Evolutionary conservation across 2,329 filamentous ascomycete species (phyloP), one percentile per base, ranked within the genome.

Genomic region (Fusarium piperis): DNA sequence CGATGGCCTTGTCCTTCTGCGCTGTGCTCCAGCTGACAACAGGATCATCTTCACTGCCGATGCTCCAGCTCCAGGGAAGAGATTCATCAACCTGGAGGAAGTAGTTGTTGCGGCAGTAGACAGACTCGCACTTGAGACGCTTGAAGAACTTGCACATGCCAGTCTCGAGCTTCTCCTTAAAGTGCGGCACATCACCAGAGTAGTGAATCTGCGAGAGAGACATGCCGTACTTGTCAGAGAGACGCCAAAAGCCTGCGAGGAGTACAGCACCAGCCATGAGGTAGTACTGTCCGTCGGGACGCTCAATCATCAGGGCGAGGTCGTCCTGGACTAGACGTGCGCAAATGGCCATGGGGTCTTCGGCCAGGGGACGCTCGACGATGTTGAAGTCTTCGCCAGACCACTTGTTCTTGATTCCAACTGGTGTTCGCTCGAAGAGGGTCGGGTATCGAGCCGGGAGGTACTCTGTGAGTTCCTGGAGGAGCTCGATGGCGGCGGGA

Each of bases 71-170:
- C 94, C 94, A 97, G 1, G 92, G 85, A 2, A 97, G 84, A 6
- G 87, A 81, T 63, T 94, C 93, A 77, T 97, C 94, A 1, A 96
- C 93, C 81, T 97, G 94, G 70, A 97, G 88, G 83, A 97, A 97
- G 81, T 96, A 97, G 78, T 96, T 95, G 78, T 95, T 94, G 65
- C 93, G 85, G 59, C 78, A 80, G 65, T 86, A 85, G n/a, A 86
- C 87, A 48, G 89, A 88, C 44, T 94, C 90, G 1, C 92, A 91
- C 76, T 88, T 86, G 0, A 96, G 80, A 0, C 94, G 84, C 0
- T 88, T 85, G 83, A 97, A 96, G 83, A 97, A 94, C 78, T 92
- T 94, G 83, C 87, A 87, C 93, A 95, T 95, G 13, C 92, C 92
- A 66, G 89, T 91, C 78, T 94, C 90, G 12, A 95, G 83, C 77